Evolutionary conservation across 495 filamentous ascomycete species (phyloP).

Genomic region (Penicillium paradoxum): DNA sequence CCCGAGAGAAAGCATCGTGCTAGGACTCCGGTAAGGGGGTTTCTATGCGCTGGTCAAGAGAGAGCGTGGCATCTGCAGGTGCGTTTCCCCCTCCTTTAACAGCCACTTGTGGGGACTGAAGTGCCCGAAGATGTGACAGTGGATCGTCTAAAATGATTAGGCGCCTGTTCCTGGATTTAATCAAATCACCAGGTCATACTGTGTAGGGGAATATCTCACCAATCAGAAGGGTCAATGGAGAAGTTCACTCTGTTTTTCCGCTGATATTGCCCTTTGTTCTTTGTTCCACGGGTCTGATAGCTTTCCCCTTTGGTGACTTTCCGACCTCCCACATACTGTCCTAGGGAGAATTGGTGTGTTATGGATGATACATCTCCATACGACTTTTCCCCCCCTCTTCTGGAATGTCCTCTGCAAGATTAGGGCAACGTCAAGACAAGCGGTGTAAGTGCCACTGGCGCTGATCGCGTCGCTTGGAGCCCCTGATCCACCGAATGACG

Average conservation of each 20-base stretch:
- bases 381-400: neutral
- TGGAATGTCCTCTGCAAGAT: neutral
- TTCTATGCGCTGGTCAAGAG: constrained; percentile 29
- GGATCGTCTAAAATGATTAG: constrained; percentile 29
- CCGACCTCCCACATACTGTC: no score
- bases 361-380: no score
- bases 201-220: neutral
- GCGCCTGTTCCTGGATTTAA: constrained; percentile 28
- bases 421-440: constrained; percentile 20
- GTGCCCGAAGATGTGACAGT: constrained; percentile 37
- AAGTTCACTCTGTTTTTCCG: no score
- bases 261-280: no score
- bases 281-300: constrained; percentile 7
- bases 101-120: constrained; percentile 24
- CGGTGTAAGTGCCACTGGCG: constrained; percentile 27
- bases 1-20: constrained; percentile 2
- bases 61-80: constrained; percentile 42
- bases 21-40: constrained; percentile 10
- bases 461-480: constrained; percentile 24
- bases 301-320: no score
- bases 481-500: constrained; percentile 30
- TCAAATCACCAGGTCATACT: neutral
- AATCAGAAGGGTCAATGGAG: no score
- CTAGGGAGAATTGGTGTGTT: no score
- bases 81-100: constrained; percentile 18